Conservation (phyloP, 306 rosid species). For the Castanospermum australe region DNA sequence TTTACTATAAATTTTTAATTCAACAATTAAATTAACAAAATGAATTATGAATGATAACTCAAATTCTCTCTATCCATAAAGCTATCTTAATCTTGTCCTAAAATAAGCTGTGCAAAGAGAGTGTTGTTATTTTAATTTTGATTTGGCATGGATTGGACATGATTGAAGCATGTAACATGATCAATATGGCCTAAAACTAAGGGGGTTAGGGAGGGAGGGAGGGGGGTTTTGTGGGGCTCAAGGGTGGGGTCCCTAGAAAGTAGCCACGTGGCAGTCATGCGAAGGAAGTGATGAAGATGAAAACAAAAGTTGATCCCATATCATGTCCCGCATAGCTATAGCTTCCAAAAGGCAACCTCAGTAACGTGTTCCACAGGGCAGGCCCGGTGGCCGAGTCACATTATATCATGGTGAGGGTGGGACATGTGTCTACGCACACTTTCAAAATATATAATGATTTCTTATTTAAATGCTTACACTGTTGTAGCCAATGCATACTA, state of each 20-base stretch:
- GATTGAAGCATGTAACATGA: constrained; percentile 21
- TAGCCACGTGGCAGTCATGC: constrained; percentile 74
- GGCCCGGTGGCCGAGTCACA: background rate
- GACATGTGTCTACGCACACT: background rate
- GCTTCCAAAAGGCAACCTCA: background rate
- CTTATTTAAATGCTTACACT: constrained; percentile 4
- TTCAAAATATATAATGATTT: constrained; percentile 18
- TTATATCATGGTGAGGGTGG: background rate
- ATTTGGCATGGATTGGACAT: constrained; percentile 9
- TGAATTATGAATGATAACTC: background rate
- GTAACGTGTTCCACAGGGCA: constrained; percentile 5
- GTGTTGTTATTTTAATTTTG: no score
- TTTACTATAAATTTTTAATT: no score
- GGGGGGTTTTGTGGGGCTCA: constrained; percentile 75
- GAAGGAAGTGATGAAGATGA: constrained; percentile 51
- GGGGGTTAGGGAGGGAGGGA: background rate
- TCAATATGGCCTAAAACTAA: constrained; percentile 26
- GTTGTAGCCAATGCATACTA: no score
- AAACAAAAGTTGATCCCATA: background rate
- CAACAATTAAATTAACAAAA: no score
- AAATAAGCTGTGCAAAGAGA: constrained; percentile 11
- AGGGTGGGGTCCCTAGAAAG: constrained; percentile 54
- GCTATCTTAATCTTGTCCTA: constrained; percentile 25
- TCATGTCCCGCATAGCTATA: background rate
- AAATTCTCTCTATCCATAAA: background rate